Evolutionary conservation across 306 rosid species (phyloP).

Genomic region (Trifolium dubium): DNA sequence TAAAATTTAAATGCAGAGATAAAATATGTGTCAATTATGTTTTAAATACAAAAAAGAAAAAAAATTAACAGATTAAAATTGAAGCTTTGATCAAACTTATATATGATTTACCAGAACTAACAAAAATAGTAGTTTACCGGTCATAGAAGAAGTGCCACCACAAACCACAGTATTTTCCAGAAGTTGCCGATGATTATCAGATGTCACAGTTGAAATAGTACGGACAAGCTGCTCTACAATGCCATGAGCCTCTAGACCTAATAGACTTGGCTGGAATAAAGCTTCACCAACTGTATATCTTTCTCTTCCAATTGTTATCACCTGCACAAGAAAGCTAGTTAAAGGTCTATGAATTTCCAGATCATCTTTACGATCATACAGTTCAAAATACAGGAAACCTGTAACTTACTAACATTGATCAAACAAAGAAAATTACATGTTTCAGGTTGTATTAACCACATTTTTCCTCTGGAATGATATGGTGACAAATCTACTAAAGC

Average conservation of each 20-base stretch:
- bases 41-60: conserved; percentile 7
- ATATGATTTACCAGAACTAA: conserved; percentile 7
- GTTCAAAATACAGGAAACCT: conserved; percentile 3
- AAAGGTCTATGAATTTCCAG: conserved; percentile 19
- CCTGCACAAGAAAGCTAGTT: conserved; percentile 50
- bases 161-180: conserved; percentile 94
- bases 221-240: conserved; percentile 99
- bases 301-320: conserved; percentile 85
- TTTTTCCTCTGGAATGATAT: neutral
- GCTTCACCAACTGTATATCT: conserved; percentile 93
- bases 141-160: conserved; percentile 90
- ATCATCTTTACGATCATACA: conserved; percentile 1
- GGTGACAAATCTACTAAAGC: neutral
- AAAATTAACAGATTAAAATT: neutral
- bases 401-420: neutral
- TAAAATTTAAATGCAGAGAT: conserved; percentile 19
- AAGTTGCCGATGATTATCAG: conserved; percentile 94
- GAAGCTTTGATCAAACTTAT: conserved; percentile 6
- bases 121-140: conserved; percentile 55
- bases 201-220: conserved; percentile 86
- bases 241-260: conserved; percentile 94
- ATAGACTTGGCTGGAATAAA: conserved; percentile 82
- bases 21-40: neutral
- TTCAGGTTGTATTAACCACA: neutral
- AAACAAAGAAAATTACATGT: conserved; percentile 18